Conservation (phyloP, 2,329 filamentous ascomycete genomes). For the Seiridium unicorne region DNA sequence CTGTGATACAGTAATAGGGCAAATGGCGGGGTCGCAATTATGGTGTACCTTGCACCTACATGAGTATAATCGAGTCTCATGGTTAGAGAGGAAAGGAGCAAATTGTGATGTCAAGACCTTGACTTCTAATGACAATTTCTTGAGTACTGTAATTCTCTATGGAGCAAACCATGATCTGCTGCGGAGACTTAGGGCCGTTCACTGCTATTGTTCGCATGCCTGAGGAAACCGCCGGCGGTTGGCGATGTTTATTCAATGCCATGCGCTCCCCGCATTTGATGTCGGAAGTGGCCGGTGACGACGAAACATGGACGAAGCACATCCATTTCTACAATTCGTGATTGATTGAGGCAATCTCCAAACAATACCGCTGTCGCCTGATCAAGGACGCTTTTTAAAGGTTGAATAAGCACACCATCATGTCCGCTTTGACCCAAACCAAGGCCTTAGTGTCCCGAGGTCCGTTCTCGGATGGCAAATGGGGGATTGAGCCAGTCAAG, state of each 20-base stretch:
- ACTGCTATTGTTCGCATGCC: neutral
- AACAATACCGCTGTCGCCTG: neutral
- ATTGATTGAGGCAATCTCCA: neutral
- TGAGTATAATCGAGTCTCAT: no score
- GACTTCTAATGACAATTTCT: no score
- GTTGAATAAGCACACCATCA: neutral
- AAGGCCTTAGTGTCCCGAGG: conserved; percentile 29
- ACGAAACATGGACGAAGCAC: neutral
- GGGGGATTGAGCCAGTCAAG: conserved; percentile 27
- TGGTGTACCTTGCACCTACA: no score
- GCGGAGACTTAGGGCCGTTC: no score
- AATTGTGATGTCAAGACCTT: no score
- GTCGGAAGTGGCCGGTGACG: neutral
- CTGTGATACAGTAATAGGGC: no score
- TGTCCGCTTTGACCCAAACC: conserved; percentile 16
- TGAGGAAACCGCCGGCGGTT: neutral
- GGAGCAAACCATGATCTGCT: no score
- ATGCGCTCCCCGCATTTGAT: neutral
- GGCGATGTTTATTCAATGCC: neutral
- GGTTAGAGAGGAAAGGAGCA: no score
- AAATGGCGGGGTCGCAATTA: no score
- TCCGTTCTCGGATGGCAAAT: conserved; percentile 28
- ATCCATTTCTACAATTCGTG: neutral
- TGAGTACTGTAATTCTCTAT: no score
- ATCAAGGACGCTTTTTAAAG: neutral